phyloP scores from a whole-genome alignment of 2,329 filamentous ascomycete genomes.

The Diaporthe citri region DNA sequence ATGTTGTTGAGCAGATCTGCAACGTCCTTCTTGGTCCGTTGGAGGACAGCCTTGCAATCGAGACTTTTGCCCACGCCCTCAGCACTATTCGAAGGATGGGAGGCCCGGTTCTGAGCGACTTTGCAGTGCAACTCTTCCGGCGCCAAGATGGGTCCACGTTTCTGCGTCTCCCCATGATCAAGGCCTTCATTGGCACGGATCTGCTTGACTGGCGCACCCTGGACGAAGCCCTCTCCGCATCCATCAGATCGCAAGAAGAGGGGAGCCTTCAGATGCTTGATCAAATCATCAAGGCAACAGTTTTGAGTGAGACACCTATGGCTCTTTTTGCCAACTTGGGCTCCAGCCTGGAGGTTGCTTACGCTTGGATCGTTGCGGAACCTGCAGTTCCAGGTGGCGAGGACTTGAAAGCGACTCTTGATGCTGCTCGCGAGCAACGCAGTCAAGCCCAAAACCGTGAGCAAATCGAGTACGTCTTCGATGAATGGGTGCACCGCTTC shows the following conservation, averaged over 20 bases:
- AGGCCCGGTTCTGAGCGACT: constrained; percentile 65
- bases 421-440: constrained; percentile 56
- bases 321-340: constrained; percentile 89
- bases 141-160: constrained; percentile 68
- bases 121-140: constrained; percentile 68
- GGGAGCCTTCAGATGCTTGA: constrained; percentile 84
- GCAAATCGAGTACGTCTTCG: constrained; percentile 94
- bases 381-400: constrained; percentile 73
- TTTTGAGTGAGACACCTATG: constrained; percentile 82
- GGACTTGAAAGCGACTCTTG: constrained; percentile 76
- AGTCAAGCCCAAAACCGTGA: constrained; percentile 62
- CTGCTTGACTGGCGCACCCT: constrained; percentile 74
- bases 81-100: constrained; percentile 72
- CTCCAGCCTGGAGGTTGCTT: constrained; percentile 83
- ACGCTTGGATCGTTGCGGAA: constrained; percentile 83
- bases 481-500: constrained; percentile 90
- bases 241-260: constrained; percentile 77
- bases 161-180: constrained; percentile 68
- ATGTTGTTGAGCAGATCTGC: constrained; percentile 71
- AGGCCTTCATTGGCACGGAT: constrained; percentile 70
- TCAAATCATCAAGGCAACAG: constrained; percentile 80
- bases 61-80: constrained; percentile 73
- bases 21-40: constrained; percentile 67
- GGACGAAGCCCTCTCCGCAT: constrained; percentile 79
- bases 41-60: constrained; percentile 69